Base-by-base conservation (phyloP, 2,329 filamentous ascomycete species). In the Fusarium sp. region DNA sequence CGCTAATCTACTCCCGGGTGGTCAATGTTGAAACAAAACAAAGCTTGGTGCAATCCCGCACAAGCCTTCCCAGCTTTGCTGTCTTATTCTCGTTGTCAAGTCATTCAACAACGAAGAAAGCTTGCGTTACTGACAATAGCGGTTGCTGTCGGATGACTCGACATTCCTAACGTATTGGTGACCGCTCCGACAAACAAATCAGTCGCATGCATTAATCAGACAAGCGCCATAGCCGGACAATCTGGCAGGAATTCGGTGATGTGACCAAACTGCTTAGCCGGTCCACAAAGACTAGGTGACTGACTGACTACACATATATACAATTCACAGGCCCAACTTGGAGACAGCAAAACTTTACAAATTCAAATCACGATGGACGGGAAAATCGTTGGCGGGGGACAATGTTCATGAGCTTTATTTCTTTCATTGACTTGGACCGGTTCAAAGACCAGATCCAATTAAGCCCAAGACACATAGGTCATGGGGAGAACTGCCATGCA, bases 331-430 rank as follows among this genome's bases (percentile, higher is more conserved):
- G 20, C 4, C 34, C 7, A 6, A 37, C 3, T n/a, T 10, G 34
- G 24, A 30, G 4, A 29, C 14, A 57, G 13, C 18, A 16, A 24
- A 16, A 11, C 16, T 14, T 22, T 7, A 9, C 7, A 27, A 12
- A 22, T 6, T 16, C 7, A 14, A 13, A 51, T 46, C 62, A 67
- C 56, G 12, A 22, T 14, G 10, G 6, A 57, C 8, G 34, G 44
- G 41, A 59, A 40, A 22, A 41, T n/a, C 3, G 30, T 67, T 73
- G 65, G 70, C 70, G 75, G 76, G 77, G 75, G 72, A 76, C 74
- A 78, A 76, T 69, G 77, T 73, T 77, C 76, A 76, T 78, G 76
- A 77, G 77, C 77, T 78, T 77, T 78, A 77, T 78, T 78, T 69
- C 34, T 78, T 77, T 77, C 74, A 78, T 78, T 78, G 74, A 74